Conservation (phyloP, 371 early-diverging fungal species). For the Mortierella sp. region DNA sequence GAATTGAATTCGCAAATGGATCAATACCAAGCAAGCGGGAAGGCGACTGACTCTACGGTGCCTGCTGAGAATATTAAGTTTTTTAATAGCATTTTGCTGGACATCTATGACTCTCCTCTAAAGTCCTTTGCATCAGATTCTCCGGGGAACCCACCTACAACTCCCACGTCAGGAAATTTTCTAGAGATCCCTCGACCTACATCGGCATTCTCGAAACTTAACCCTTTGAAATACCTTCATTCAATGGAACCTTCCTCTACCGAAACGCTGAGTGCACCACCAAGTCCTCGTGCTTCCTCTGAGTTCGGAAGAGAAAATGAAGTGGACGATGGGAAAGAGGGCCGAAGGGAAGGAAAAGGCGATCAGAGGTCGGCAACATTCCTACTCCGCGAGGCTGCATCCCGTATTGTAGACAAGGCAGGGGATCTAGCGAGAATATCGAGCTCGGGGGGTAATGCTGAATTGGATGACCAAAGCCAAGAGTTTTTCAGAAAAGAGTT, state of each 20-base stretch:
- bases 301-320: not conserved
- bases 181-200: slow-evolving; percentile 62
- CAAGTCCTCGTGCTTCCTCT: slow-evolving; percentile 15
- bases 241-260: slow-evolving; percentile 56
- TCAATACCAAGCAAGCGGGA: slow-evolving; percentile 7
- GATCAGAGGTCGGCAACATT: slow-evolving; percentile 18
- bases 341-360: slow-evolving; percentile 33
- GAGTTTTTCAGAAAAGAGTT: slow-evolving; percentile 69
- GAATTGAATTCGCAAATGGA: slow-evolving; percentile 56
- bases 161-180: slow-evolving; percentile 78
- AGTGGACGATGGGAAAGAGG: not conserved
- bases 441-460: slow-evolving; percentile 7
- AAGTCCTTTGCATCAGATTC: slow-evolving; percentile 19
- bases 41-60: not conserved
- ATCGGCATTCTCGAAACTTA: slow-evolving; percentile 58
- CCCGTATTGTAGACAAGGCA: slow-evolving; percentile 25
- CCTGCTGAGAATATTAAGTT: slow-evolving; percentile 1
- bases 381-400: slow-evolving; percentile 28
- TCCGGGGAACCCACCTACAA: slow-evolving; percentile 43
- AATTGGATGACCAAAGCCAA: slow-evolving; percentile 21
- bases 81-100: slow-evolving; percentile 27
- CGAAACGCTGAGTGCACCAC: not conserved
- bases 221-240: slow-evolving; percentile 74
- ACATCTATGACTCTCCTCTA: slow-evolving; percentile 1
- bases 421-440: not conserved